Percentiles rank a stretch among this genome's conserved stretches.
phyloP scores from a whole-genome alignment of 1,284 basidiomycete species.

The Heterobasidion parviporum region DNA sequence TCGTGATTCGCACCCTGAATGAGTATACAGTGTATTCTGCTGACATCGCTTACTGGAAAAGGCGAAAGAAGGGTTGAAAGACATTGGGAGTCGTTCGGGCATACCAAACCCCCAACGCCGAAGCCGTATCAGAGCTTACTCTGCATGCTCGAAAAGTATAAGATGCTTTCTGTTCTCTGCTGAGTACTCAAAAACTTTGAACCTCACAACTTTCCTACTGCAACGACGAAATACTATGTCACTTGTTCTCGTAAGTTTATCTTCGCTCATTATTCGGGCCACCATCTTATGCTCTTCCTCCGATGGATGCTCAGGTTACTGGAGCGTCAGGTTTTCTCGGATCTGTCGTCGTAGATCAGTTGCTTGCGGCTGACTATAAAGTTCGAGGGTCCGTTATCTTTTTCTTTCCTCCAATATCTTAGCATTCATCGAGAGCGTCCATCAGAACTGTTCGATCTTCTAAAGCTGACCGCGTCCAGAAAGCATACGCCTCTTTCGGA shows the following conservation, averaged over 20 bases:
- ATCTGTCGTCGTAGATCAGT: conserved; percentile 1
- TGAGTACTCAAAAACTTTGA: no score
- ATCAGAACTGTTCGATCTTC: background rate
- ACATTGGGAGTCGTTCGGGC: no score
- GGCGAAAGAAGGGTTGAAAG: no score
- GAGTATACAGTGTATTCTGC: no score
- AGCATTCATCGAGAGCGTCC: background rate
- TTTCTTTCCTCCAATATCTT: background rate
- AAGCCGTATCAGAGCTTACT: no score
- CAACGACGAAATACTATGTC: background rate
- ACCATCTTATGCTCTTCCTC: background rate
- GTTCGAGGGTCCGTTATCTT: background rate
- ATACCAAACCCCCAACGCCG: no score
- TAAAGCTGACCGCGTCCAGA: background rate
- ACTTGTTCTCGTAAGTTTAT: background rate
- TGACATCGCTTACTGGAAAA: no score
- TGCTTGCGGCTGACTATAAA: conserved; percentile 1
- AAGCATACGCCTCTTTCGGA: background rate
- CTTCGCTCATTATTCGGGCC: background rate
- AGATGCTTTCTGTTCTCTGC: no score
- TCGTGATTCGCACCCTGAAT: no score
- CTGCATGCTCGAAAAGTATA: no score
- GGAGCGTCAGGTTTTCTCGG: conserved; percentile 2
- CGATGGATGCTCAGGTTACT: background rate
- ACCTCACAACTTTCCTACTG: no score